Evolutionary conservation across 2,329 filamentous ascomycete genomes (phyloP).

Genomic region (Talaromyces sp.): DNA sequence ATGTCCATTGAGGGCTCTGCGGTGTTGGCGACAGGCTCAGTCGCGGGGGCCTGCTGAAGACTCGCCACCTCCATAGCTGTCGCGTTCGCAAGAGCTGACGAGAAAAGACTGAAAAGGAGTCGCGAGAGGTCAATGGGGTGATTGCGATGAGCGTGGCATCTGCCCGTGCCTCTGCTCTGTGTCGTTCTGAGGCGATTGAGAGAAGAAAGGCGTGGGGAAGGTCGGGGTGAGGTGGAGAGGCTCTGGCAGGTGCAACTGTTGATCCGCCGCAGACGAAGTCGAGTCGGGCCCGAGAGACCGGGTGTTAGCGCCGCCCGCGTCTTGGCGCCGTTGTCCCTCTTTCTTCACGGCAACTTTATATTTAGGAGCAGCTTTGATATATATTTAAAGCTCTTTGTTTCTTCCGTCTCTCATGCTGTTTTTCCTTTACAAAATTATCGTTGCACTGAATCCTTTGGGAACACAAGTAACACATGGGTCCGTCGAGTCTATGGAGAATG

Average conservation of each 20-base stretch:
- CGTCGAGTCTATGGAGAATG: background rate
- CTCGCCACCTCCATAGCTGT: constrained; percentile 17
- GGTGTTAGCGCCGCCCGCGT: background rate
- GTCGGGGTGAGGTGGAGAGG: background rate
- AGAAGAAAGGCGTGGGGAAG: background rate
- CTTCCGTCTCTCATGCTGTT: background rate
- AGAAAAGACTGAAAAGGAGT: background rate
- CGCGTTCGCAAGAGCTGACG: background rate
- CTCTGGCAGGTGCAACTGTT: background rate
- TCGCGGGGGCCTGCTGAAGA: constrained; percentile 12
- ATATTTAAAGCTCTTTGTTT: background rate
- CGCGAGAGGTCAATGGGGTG: background rate
- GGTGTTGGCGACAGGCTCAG: constrained; percentile 9
- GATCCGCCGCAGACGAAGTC: background rate
- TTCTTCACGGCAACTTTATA: background rate
- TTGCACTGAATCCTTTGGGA: background rate
- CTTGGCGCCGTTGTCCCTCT: background rate
- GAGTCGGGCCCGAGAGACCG: background rate
- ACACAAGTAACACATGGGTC: background rate
- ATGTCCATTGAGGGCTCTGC: constrained; percentile 56
- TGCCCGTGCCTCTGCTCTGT: background rate
- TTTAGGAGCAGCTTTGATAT: background rate
- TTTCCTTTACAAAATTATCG: too few relatives aligned
- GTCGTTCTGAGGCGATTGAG: background rate
- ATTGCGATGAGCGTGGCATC: background rate